Evolutionary conservation across 192 early-diverging fungal genomes (phyloP).

Genomic region (Coemansia sp.): DNA sequence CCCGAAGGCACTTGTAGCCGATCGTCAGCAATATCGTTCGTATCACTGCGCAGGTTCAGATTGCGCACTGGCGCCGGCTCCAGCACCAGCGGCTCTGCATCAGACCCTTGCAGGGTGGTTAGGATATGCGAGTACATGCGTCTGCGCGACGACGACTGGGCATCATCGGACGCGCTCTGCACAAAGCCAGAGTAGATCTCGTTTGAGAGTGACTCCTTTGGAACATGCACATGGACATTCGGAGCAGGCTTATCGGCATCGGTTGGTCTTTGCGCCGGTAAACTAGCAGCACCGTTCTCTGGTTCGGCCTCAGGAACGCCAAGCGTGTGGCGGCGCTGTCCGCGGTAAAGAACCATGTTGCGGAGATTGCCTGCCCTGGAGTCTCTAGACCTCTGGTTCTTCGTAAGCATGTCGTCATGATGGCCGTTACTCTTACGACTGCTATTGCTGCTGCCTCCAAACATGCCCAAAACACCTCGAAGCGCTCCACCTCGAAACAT

Average conservation of each 20-base stretch:
- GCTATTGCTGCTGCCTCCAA: conserved; percentile 16
- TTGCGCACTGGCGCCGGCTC: neutral
- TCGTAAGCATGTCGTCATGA: neutral
- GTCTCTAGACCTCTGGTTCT: neutral
- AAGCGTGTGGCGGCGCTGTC: conserved; percentile 20
- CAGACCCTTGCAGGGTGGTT: conserved; percentile 19
- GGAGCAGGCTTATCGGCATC: conserved; percentile 7
- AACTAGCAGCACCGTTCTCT: neutral
- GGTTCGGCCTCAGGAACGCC: neutral
- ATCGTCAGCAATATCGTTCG: neutral
- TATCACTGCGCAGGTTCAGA: neutral
- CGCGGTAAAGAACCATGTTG: conserved; percentile 4
- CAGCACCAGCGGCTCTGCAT: neutral
- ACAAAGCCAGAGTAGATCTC: conserved; percentile 34
- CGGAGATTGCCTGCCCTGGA: neutral
- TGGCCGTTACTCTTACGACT: conserved; percentile 24
- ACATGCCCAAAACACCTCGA: conserved; percentile 22
- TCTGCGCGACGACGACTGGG: conserved; percentile 29
- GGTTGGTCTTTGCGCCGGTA: neutral
- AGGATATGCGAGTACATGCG: conserved; percentile 42
- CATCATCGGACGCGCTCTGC: conserved; percentile 15
- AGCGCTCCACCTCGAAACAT: conserved; percentile 20
- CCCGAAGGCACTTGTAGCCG: neutral
- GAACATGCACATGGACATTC: conserved; percentile 14
- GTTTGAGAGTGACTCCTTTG: conserved; percentile 22